phyloP scores from a whole-genome alignment of 352 stramenopile genomes.

The Phytopythium cucurbitacearum region DNA sequence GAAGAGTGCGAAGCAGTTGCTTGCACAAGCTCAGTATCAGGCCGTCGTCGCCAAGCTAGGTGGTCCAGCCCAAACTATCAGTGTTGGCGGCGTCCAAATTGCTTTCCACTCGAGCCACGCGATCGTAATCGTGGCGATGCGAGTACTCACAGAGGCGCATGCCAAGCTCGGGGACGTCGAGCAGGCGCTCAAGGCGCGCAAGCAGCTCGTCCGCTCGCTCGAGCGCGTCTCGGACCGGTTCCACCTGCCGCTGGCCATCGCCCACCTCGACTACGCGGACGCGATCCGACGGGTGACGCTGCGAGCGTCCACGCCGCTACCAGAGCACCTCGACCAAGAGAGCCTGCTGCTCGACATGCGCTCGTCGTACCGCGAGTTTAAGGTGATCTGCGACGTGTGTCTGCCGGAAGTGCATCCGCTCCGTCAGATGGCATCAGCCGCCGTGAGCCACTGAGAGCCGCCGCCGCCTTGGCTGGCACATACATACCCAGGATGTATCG shows the following conservation, averaged over 20 bases:
- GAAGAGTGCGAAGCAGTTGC: slow-evolving; percentile 20
- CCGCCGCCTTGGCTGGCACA: background rate
- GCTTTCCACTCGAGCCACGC: slow-evolving; percentile 28
- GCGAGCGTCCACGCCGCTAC: slow-evolving; percentile 10
- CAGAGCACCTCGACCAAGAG: slow-evolving; percentile 15
- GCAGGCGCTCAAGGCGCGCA: slow-evolving; percentile 20
- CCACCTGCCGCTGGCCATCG: slow-evolving; percentile 29
- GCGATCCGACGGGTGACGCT: slow-evolving; percentile 22
- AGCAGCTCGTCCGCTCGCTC: slow-evolving; percentile 20
- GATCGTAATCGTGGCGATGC: slow-evolving; percentile 22
- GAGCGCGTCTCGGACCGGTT: slow-evolving; percentile 20
- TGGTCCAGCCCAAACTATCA: slow-evolving; percentile 11
- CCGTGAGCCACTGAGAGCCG: background rate
- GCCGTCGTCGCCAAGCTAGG: slow-evolving; percentile 19
- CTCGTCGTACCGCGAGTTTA: slow-evolving; percentile 24
- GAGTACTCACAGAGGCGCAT: slow-evolving; percentile 28
- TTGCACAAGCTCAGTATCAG: slow-evolving; percentile 25
- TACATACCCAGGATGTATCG: too few relatives aligned
- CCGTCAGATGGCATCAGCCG: slow-evolving; percentile 4
- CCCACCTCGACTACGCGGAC: slow-evolving; percentile 37
- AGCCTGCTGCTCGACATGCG: slow-evolving; percentile 24
- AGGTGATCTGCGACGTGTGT: slow-evolving; percentile 28
- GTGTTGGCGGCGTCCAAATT: slow-evolving; percentile 17
- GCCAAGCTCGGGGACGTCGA: slow-evolving; percentile 35
- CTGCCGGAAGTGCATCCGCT: slow-evolving; percentile 25